These are phyloP conservation scores for Thermothelomyces thermophilus DNA, from an alignment of 2,329 filamentous ascomycete species.

Conservation along the genomic window DNA sequence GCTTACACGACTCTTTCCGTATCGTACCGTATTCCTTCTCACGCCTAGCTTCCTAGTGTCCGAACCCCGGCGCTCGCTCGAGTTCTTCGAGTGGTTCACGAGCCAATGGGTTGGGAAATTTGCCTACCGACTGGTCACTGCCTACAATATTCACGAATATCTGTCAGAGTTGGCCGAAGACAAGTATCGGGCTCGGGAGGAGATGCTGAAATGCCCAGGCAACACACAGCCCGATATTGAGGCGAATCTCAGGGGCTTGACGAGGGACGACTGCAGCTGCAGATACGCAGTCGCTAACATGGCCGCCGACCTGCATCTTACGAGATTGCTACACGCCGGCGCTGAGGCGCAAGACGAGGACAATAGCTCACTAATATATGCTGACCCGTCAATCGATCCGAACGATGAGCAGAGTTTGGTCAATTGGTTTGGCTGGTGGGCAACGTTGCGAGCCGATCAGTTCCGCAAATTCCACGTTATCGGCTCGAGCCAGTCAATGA, in stretches of 20 bases:
- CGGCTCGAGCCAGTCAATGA: constrained; percentile 36
- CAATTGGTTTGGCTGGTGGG: constrained; percentile 58
- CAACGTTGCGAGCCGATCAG: constrained; percentile 40
- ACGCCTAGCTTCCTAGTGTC: constrained; percentile 45
- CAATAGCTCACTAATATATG: constrained; percentile 38
- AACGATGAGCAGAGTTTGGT: constrained; percentile 58
- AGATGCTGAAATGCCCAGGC: constrained; percentile 18
- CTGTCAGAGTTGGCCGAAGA: constrained; percentile 32
- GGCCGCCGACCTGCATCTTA: constrained; percentile 24
- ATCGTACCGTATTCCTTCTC: constrained; percentile 39
- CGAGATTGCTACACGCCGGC: constrained; percentile 20
- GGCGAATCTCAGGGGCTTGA: constrained; percentile 27
- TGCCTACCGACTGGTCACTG: constrained; percentile 31
- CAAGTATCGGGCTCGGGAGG: constrained; percentile 26
- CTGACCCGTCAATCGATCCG: constrained; percentile 42
- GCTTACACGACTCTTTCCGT: constrained; percentile 38
- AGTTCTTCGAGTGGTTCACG: constrained; percentile 38
- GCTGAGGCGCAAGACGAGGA: constrained; percentile 29
- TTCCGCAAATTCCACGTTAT: constrained; percentile 51
- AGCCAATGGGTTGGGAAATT: constrained; percentile 19
- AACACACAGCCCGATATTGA: constrained; percentile 20
- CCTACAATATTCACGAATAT: constrained; percentile 32
- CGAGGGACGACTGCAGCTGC: constrained; percentile 20
- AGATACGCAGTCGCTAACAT: constrained; percentile 18
- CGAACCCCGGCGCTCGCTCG: constrained; percentile 35